Conservation (phyloP, 1,284 basidiomycete genomes). For the Schizophyllum commune region DNA sequence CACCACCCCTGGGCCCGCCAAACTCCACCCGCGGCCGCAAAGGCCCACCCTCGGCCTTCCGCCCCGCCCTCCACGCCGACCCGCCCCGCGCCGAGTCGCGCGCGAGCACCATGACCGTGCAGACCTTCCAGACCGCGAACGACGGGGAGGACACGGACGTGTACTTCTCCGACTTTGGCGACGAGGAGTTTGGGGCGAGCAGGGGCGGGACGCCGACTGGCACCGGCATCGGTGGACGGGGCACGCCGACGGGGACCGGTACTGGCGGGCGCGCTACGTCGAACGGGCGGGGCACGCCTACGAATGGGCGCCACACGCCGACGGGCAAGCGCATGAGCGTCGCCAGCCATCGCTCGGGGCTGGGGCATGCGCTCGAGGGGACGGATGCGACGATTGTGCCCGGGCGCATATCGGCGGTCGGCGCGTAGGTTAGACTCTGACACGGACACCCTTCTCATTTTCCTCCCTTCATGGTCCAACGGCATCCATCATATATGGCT, state of each 20-base stretch:
- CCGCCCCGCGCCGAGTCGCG: conserved; percentile 4
- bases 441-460: no score
- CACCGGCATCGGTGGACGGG: no score
- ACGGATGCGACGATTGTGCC: conserved; percentile 11
- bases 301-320: background rate
- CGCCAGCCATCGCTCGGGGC: background rate
- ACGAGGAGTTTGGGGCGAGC: background rate
- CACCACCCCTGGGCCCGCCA: background rate
- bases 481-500: no score
- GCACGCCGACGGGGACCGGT: no score
- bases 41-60: background rate
- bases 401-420: background rate
- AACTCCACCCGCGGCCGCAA: background rate
- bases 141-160: conserved; percentile 5
- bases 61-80: conserved; percentile 4
- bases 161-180: conserved; percentile 1
- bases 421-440: background rate
- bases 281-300: no score
- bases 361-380: conserved; percentile 8
- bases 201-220: no score
- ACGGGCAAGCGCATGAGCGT: background rate
- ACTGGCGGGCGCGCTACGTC: no score
- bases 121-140: conserved; percentile 11
- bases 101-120: conserved; percentile 10
- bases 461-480: no score